Evolutionary conservation across 2,329 filamentous ascomycete species (phyloP), one percentile per base, ranked within the genome.

Genomic region (Gyromitra esculenta): DNA sequence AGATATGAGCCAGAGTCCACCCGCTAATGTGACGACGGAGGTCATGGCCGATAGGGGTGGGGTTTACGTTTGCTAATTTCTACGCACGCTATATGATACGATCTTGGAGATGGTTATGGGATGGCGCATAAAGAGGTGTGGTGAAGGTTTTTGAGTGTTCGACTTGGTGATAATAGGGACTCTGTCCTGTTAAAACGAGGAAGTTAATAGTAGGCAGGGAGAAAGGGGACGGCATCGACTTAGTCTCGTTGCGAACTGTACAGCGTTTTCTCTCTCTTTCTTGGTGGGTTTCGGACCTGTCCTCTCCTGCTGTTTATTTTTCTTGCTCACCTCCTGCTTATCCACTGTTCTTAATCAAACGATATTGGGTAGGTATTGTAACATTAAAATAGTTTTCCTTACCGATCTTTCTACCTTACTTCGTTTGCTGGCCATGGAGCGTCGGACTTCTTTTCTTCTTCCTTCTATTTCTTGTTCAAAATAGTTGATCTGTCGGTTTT

Each of bases 21-120:
- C 75, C 60, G 48, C 75, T 35, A 75, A 73, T 54, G 64, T 68
- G 15, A 69, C 62, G 43, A 77, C 71, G 18, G 75, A 77, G 41
- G 64, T 77, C 31, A 77, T 77, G 75, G 75, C 75, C 52, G 75
- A 64, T 31, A 70, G 74, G 13, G 69, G 74, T 11, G 63, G 75
- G 15, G 75, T 78, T 48, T 73, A 77, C 63, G 70, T 77, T 54
- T 70, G 69, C 52, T 74, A 75, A 54, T 48, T 64, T 63, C 35
- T 56, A 63, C 13, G 48, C 45, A 71, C 41, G 37, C 52, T 50
- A 45, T 39, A 60, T 50, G 66, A 69, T 60, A 68, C 65, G 65
- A 59, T 48, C 54, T 57, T 56, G 65, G 52, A 43, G 65, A 41
- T 41, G 41, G 50, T 31, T 50, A 66, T 41, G 48, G 21, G 48